These are phyloP conservation scores for Blastobotrys ciferrii DNA, from an alignment of 1,139 yeast species.

Conservation along the genomic window DNA sequence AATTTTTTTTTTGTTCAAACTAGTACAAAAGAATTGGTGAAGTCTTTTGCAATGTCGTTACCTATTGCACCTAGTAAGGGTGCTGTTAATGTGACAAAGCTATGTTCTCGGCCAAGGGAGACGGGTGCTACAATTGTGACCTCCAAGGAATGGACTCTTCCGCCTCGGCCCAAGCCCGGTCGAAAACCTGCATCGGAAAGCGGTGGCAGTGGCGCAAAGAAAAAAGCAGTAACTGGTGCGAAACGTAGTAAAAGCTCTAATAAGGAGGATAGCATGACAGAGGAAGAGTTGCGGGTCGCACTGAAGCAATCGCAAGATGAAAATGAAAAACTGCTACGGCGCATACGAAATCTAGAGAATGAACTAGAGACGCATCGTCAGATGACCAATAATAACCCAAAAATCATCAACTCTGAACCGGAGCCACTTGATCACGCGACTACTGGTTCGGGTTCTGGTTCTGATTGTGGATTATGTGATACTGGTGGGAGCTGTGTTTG, in stretches of 20 bases:
- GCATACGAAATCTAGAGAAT: constrained; percentile 9
- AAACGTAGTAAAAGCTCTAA: constrained; percentile 41
- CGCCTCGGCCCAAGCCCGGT: constrained; percentile 89
- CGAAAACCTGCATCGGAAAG: constrained; percentile 73
- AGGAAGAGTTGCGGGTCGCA: constrained; percentile 6
- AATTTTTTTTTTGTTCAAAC: background rate
- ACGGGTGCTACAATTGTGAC: constrained; percentile 2
- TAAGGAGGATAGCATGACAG: background rate
- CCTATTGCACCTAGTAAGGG: constrained; percentile 18
- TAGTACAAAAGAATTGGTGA: background rate
- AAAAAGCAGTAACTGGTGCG: constrained; percentile 76
- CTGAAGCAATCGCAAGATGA: constrained; percentile 15
- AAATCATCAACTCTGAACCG: background rate
- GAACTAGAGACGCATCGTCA: constrained; percentile 1
- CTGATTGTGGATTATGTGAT: constrained; percentile 34
- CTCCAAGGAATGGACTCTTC: constrained; percentile 83
- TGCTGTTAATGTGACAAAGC: background rate
- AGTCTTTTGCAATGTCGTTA: constrained; percentile 12
- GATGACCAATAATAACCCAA: background rate
- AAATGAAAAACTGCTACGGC: constrained; percentile 13
- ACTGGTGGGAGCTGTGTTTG: constrained; percentile 35
- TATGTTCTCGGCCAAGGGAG: constrained; percentile 4
- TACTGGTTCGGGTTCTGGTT: background rate
- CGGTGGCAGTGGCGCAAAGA: constrained; percentile 87
- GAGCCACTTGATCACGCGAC: background rate